phyloP scores from a whole-genome alignment of 768 basidiomycete genomes.

The Russula griseocarnosa region DNA sequence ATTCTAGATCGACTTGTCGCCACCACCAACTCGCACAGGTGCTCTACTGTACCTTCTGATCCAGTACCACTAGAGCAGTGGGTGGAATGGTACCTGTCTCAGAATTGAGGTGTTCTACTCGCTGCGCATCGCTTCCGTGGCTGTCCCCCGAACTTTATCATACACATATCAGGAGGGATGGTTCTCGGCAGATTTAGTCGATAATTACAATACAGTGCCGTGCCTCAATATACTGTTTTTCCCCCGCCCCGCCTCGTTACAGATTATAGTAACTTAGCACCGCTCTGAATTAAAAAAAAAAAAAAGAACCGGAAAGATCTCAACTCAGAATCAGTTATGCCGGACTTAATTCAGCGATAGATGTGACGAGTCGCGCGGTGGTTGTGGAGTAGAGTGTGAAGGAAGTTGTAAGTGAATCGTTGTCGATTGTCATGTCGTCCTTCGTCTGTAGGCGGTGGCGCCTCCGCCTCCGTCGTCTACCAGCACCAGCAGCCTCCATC shows the following conservation, averaged over 20 bases:
- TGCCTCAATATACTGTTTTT: background rate
- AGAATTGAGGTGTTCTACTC: background rate
- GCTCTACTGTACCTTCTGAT: background rate
- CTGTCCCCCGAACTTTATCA: background rate
- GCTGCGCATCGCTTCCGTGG: background rate
- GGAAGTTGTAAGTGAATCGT: too few relatives aligned
- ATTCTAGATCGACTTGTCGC: too few relatives aligned
- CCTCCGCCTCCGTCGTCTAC: background rate
- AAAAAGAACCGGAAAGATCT: too few relatives aligned
- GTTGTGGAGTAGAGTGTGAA: too few relatives aligned
- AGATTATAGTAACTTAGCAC: too few relatives aligned
- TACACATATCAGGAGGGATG: background rate
- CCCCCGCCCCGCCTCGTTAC: background rate
- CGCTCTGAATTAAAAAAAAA: too few relatives aligned
- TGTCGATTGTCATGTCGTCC: too few relatives aligned
- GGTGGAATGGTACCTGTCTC: background rate
- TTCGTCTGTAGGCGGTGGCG: too few relatives aligned
- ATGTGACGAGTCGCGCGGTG: too few relatives aligned
- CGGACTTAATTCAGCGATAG: too few relatives aligned
- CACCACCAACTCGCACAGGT: background rate
- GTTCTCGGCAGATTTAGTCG: background rate
- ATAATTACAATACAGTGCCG: background rate
- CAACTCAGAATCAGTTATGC: too few relatives aligned
- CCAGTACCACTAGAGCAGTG: too few relatives aligned
- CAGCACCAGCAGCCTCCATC: background rate